Percentiles rank a stretch among this genome's conserved stretches.
Conservation (phyloP, 31 red algal genomes). For the Odonthalia washingtoniensis region DNA sequence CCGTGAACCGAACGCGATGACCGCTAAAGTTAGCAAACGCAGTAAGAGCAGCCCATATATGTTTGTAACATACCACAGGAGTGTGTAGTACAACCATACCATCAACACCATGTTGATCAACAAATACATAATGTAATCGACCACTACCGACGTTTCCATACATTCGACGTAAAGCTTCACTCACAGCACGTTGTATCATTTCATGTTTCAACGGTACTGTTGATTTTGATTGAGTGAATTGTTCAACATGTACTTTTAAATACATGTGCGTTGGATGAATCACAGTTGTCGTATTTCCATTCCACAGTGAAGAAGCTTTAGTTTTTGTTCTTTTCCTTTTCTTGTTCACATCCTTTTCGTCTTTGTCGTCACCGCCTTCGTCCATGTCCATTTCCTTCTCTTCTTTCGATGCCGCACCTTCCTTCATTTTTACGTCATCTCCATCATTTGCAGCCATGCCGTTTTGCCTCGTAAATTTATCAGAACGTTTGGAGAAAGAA, state of each 20-base stretch:
- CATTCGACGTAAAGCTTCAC: background rate
- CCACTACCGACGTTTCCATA: background rate
- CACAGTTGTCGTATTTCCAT: too few relatives aligned
- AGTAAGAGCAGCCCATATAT: background rate
- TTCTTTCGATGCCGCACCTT: too few relatives aligned
- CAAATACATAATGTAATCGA: background rate
- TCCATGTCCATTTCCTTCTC: too few relatives aligned
- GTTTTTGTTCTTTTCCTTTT: too few relatives aligned
- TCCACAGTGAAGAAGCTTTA: too few relatives aligned
- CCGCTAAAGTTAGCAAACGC: background rate
- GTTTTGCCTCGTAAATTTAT: too few relatives aligned
- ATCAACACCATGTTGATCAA: background rate
- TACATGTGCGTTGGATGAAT: conserved; percentile 3
- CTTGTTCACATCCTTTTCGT: too few relatives aligned
- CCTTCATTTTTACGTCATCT: too few relatives aligned
- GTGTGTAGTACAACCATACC: background rate
- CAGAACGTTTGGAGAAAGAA: too few relatives aligned
- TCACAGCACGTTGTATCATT: background rate
- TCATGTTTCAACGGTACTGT: background rate
- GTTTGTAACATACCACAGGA: background rate
- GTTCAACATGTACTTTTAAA: background rate
- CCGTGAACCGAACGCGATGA: background rate
- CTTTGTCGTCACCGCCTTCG: too few relatives aligned
- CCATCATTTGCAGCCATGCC: too few relatives aligned
- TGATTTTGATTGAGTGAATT: background rate